These are phyloP conservation scores for Closterium sp. DNA, from an alignment of 139 green algal species.

Conservation along the genomic window DNA sequence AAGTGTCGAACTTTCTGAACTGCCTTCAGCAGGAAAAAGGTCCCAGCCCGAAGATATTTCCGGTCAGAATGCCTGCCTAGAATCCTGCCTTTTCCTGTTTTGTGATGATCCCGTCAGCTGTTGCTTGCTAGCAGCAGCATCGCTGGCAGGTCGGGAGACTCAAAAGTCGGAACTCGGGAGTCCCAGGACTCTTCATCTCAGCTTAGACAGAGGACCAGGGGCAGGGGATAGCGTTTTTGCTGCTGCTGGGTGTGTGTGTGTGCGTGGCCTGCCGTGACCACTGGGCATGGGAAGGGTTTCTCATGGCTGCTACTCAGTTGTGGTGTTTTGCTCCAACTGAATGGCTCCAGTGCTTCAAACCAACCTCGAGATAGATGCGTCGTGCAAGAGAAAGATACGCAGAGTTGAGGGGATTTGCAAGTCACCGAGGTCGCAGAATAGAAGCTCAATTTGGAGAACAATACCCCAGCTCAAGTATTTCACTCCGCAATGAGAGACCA, in stretches of 20 bases:
- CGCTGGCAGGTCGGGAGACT: too few relatives aligned
- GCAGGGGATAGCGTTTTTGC: too few relatives aligned
- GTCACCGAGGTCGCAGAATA: background rate
- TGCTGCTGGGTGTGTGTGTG: too few relatives aligned
- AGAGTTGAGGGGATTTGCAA: background rate
- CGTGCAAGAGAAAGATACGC: background rate
- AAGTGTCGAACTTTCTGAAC: background rate
- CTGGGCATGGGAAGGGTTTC: background rate
- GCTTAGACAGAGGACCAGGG: too few relatives aligned
- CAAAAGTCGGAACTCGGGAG: too few relatives aligned
- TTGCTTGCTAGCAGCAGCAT: background rate
- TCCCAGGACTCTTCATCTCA: too few relatives aligned
- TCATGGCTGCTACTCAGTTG: background rate
- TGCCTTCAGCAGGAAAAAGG: background rate
- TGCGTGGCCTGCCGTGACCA: too few relatives aligned
- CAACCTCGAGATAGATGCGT: background rate
- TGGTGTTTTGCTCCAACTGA: background rate
- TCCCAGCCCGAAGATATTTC: background rate
- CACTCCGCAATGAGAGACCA: background rate
- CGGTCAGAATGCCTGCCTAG: background rate
- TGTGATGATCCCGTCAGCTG: background rate
- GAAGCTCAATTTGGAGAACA: background rate
- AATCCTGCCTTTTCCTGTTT: background rate
- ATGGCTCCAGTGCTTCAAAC: background rate
- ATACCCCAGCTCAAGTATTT: background rate